A percentile compares a stretch with the other conserved stretches of the same genome.
Conservation (phyloP, 2,329 filamentous ascomycete genomes). For the Claviceps sp. region DNA sequence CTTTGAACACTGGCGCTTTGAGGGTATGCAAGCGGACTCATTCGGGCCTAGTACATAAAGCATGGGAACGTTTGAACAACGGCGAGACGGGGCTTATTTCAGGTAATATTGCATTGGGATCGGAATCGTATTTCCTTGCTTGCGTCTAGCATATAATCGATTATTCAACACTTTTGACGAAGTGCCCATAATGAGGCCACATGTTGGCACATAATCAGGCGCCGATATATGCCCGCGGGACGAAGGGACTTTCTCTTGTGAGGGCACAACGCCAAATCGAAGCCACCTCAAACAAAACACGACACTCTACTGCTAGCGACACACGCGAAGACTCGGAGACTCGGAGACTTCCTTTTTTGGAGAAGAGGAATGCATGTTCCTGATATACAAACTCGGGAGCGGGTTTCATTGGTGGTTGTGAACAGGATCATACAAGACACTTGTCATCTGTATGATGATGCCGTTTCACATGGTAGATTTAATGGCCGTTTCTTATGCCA, state of each 20-base stretch:
- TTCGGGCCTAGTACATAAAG: conserved; percentile 21
- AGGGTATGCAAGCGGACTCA: conserved; percentile 16
- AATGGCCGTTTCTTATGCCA: background rate
- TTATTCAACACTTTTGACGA: conserved; percentile 6
- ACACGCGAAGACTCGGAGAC: background rate
- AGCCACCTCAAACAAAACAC: background rate
- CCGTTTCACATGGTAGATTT: background rate
- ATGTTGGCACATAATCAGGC: background rate
- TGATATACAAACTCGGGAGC: background rate
- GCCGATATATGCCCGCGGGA: background rate
- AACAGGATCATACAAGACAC: conserved; percentile 1
- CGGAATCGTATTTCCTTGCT: conserved; percentile 15
- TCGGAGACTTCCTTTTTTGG: background rate
- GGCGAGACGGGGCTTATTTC: conserved; percentile 21
- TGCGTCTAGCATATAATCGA: conserved; percentile 19
- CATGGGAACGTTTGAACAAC: conserved; percentile 16
- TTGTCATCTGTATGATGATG: conserved; percentile 1
- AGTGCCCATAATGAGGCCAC: background rate
- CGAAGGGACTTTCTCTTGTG: background rate
- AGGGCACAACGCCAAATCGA: background rate
- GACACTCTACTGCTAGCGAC: background rate
- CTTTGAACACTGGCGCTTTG: conserved; percentile 14
- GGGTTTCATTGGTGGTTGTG: background rate
- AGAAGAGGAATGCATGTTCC: background rate
- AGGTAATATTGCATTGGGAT: conserved; percentile 37